A percentile compares a stretch with the other conserved stretches of the same genome.
phyloP scores from a whole-genome alignment of 1,284 basidiomycete species.

The Tilletia horrida region DNA sequence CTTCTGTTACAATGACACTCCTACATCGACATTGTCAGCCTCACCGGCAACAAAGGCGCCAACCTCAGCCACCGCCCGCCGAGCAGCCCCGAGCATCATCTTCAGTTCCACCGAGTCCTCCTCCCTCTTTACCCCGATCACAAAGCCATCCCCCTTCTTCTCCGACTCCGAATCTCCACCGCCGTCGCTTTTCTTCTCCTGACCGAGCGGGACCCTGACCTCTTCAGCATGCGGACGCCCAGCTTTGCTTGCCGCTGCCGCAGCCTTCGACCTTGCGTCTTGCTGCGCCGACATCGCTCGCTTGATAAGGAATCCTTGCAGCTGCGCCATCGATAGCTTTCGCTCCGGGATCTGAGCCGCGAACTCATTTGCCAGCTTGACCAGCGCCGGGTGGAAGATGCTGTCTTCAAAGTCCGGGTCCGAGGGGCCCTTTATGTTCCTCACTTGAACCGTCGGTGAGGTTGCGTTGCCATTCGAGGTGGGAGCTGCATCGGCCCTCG shows the following conservation, averaged over 20 bases:
- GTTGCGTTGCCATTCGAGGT: not conserved
- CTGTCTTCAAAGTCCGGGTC: conserved; percentile 4
- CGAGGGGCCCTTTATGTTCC: not conserved
- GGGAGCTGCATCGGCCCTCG: not conserved
- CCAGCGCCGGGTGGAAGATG: conserved; percentile 11
- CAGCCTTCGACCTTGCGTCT: not conserved
- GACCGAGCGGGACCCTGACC: too few species aligned
- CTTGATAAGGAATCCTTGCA: conserved; percentile 18
- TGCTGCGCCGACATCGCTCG: conserved; percentile 9
- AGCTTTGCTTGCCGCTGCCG: not conserved
- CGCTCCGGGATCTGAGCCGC: conserved; percentile 16
- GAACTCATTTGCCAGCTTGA: not conserved
- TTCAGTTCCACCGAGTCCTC: not conserved
- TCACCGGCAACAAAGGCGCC: conserved; percentile 9
- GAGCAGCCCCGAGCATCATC: conserved; percentile 3
- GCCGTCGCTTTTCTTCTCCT: not conserved
- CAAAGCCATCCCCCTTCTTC: not conserved
- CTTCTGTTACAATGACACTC: conserved; percentile 13
- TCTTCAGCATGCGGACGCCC: not conserved
- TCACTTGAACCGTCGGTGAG: not conserved
- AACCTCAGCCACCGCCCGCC: conserved; percentile 6
- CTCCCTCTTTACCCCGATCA: conserved; percentile 4
- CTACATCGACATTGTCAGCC: conserved; percentile 2
- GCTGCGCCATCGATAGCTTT: conserved; percentile 8
- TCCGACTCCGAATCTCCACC: not conserved